Evolutionary conservation across 495 filamentous ascomycete species (phyloP), one percentile per base, ranked within the genome.

Genomic region (Glarea lozoyensis): DNA sequence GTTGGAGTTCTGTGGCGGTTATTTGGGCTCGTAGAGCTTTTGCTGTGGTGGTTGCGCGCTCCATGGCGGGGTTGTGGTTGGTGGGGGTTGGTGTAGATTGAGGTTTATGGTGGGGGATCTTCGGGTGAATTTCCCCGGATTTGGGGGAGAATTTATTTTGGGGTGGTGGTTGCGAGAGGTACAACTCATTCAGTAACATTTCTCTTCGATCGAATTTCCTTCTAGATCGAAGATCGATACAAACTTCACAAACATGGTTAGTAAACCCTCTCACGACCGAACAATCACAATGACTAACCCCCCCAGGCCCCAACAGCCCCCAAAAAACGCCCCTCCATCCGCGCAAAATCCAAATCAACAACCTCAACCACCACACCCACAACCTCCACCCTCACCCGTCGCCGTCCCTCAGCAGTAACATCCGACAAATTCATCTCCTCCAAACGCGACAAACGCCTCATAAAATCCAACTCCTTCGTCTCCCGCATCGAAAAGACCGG

Each of bases 381-480:
- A 4, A 45, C 19, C 35, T 42, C 55, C 12, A 35, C 33, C 20
- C 2, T 50, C 9, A 40, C 42, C 9, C n/a, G 45, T 3, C 43
- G 46, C 12, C 66, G 61, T 50, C 63, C 64, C 51, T 58, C 61
- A 42, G 63, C 68, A 44, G 43, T 56, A 4, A 55, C 57, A 2
- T 41, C 54, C 9, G 63, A 68, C 57, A 29, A 41, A 38, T 82
- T 83, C 59, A 66, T 73, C 40, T 74, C 72, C 48, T 70, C 71
- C 40, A 94, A 94, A 60, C 78, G 72, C 54, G 82, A 87, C 63
- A 92, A 88, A 62, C 83, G 77, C 10, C 57, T 61, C 21, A 82
- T 89, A 54, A 88, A 86, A 53, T 84, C 82, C 65, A 76, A 81
- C 3, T 58, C 76, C 20, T 84, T 94, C 56, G 62, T 94, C 20